Percentiles rank a stretch among this genome's conserved stretches.
These are phyloP conservation scores for Neonectria coccinea DNA, from an alignment of 2,329 filamentous ascomycete species.

Conservation along the genomic window DNA sequence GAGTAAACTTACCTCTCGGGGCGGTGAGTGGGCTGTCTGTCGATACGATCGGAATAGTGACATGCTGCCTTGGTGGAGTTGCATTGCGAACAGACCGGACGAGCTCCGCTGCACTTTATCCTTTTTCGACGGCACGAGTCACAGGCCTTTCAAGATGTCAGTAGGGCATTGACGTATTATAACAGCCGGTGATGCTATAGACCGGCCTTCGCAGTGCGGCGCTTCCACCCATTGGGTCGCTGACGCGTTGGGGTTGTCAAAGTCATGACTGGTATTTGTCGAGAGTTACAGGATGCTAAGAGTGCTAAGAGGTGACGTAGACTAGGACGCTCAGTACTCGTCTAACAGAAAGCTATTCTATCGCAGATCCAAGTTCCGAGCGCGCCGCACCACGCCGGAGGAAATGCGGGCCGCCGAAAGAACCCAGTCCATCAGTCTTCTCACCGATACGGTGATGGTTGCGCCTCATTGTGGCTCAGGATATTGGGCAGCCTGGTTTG, in stretches of 20 bases:
- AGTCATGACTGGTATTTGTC: neutral
- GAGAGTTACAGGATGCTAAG: neutral
- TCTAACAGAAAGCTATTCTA: neutral
- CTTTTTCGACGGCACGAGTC: conserved; percentile 19
- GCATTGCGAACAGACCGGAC: conserved; percentile 12
- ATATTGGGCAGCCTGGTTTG: no score
- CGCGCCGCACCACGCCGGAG: neutral
- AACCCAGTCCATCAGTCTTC: neutral
- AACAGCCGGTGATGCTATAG: neutral
- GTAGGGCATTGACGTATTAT: neutral
- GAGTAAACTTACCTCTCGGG: neutral
- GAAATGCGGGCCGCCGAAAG: conserved; percentile 5
- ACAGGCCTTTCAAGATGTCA: conserved; percentile 12
- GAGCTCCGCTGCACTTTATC: conserved; percentile 15
- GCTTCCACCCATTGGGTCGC: conserved; percentile 17
- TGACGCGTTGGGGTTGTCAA: conserved; percentile 3
- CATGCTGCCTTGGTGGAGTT: neutral
- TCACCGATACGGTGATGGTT: no score
- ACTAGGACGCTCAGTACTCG: neutral
- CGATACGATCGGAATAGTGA: conserved; percentile 16
- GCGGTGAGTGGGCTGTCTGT: neutral
- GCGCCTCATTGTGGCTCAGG: no score
- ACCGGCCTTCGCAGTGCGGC: conserved; percentile 17
- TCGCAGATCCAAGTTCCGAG: neutral
- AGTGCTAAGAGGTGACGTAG: neutral